phyloP scores from a whole-genome alignment of 1,284 basidiomycete genomes.

The Spongiforma sp. region DNA sequence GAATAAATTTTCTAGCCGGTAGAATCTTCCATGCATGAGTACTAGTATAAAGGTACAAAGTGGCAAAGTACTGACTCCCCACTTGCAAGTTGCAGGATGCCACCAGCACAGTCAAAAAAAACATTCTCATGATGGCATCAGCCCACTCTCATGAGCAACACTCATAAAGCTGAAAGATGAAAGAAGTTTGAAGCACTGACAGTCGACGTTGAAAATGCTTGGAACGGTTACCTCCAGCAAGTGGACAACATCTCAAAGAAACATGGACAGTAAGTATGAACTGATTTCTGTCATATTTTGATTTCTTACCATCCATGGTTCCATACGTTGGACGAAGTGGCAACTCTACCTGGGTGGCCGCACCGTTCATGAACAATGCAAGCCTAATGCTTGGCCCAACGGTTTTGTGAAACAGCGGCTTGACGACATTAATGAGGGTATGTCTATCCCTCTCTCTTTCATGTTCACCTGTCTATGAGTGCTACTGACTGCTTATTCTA shows the following conservation, averaged over 20 bases:
- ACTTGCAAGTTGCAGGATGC: not conserved
- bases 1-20: not conserved
- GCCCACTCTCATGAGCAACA: not conserved
- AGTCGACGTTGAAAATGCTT: not conserved
- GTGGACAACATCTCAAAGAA: not conserved
- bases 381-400: not conserved
- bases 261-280: not conserved
- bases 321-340: not conserved
- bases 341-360: not conserved
- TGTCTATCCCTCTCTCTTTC: not conserved
- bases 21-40: not conserved
- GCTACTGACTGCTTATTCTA: not conserved
- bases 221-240: not conserved
- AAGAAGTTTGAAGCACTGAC: not conserved
- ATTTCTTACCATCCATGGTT: not conserved
- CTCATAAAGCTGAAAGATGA: not conserved
- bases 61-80: not conserved
- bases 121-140: not conserved
- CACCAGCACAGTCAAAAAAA: not conserved
- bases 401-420: not conserved
- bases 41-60: not conserved
- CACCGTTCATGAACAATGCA: not conserved
- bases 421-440: not conserved
- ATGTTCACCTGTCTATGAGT: no score
- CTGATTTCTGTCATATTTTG: not conserved